Percentiles rank a stretch among this genome's conserved stretches.
These are phyloP conservation scores for Plasmodium inui DNA, from an alignment of 169 alveolate genomes.

Conservation along the genomic window DNA sequence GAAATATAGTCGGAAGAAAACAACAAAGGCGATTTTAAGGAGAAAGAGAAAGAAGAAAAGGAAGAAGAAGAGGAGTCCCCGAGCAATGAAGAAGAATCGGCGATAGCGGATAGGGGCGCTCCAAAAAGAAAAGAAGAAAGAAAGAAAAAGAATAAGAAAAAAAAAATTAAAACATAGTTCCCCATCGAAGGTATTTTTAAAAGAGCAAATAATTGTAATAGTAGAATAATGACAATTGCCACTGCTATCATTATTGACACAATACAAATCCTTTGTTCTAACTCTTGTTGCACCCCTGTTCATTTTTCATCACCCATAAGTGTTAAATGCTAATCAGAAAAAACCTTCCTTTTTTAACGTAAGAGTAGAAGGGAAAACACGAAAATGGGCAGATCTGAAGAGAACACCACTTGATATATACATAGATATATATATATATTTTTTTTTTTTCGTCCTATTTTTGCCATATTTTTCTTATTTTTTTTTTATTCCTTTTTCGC, in stretches of 20 bases:
- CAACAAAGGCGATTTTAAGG: background rate
- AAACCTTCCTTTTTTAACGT: background rate
- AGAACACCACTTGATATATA: background rate
- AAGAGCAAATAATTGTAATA: constrained; percentile 2
- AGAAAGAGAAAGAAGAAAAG: background rate
- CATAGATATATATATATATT: background rate
- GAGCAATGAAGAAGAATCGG: background rate
- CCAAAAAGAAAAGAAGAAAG: constrained; percentile 22
- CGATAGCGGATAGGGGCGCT: background rate
- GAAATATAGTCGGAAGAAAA: background rate
- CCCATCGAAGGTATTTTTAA: constrained; percentile 32
- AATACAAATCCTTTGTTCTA: background rate
- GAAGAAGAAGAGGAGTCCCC: background rate
- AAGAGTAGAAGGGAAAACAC: constrained; percentile 16
- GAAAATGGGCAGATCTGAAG: background rate
- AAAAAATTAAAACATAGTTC: constrained; percentile 30
- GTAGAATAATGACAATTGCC: background rate
- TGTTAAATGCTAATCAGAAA: background rate
- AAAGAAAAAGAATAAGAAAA: background rate
- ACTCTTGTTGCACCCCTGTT: background rate
- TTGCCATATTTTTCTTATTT: background rate
- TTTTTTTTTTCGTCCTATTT: background rate
- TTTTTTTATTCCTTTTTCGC: background rate
- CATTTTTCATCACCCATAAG: constrained; percentile 13
- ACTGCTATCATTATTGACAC: background rate